Evolutionary conservation across 2,329 filamentous ascomycete species (phyloP).

Genomic region (Aspergillus intermedius): DNA sequence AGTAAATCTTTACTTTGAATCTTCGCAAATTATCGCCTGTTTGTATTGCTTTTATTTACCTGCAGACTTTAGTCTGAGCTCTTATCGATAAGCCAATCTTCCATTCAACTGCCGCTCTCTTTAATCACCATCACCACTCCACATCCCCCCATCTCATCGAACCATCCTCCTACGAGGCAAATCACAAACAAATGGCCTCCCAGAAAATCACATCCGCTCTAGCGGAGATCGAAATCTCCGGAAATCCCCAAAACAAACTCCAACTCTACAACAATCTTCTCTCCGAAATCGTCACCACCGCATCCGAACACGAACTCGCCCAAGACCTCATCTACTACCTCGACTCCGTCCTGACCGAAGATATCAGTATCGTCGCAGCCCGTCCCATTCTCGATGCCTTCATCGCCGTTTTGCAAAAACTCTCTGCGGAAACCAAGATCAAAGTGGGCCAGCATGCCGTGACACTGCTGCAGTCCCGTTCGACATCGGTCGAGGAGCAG

Average conservation of each 20-base stretch:
- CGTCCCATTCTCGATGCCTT: conserved; percentile 65
- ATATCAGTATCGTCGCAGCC: conserved; percentile 68
- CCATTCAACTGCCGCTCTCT: not conserved
- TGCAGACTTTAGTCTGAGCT: not conserved
- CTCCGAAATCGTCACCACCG: conserved; percentile 46
- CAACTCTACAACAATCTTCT: conserved; percentile 55
- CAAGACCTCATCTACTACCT: conserved; percentile 63
- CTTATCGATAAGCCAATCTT: conserved; percentile 23
- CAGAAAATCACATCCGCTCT: conserved; percentile 44
- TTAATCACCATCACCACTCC: not conserved
- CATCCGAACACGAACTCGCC: conserved; percentile 41
- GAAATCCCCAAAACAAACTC: conserved; percentile 45
- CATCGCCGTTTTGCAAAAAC: conserved; percentile 55
- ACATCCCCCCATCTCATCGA: not conserved
- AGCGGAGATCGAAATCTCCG: conserved; percentile 44
- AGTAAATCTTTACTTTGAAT: too few relatives aligned
- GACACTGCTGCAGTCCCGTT: conserved; percentile 56
- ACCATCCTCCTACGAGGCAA: not conserved
- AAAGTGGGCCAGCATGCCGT: conserved; percentile 71
- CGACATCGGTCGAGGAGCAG: conserved; percentile 78
- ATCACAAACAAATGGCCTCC: conserved; percentile 40
- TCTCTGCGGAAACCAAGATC: conserved; percentile 57
- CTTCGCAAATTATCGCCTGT: too few relatives aligned
- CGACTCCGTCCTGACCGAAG: conserved; percentile 62
- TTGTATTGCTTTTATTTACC: not conserved